Conservation (phyloP, 176 grass and related monocot genomes). For the Bothriochloa decipiens region DNA sequence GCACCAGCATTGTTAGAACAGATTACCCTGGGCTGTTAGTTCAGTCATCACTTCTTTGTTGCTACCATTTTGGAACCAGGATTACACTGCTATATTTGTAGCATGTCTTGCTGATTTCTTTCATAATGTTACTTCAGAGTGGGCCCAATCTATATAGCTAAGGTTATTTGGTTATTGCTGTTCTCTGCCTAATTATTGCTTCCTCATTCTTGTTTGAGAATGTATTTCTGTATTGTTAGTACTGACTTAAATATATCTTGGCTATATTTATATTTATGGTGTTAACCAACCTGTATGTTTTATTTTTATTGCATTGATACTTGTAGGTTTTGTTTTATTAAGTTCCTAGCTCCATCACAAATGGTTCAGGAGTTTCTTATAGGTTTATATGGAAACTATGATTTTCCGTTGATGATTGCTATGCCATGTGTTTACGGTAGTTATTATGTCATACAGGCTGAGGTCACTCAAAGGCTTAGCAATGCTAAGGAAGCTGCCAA, state of each 20-base stretch:
- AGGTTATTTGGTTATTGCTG: neutral
- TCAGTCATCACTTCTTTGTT: neutral
- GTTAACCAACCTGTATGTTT: constrained; percentile 3
- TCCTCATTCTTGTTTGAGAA: neutral
- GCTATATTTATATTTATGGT: constrained; percentile 16
- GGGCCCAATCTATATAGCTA: neutral
- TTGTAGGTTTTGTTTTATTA: neutral
- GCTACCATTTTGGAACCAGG: neutral
- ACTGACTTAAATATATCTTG: neutral
- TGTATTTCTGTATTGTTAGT: neutral
- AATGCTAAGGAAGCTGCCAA: constrained; percentile 75
- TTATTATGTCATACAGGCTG: constrained; percentile 66
- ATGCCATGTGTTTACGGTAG: constrained; percentile 21
- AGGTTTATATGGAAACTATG: constrained; percentile 11
- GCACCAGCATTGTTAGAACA: constrained; percentile 20
- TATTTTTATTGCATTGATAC: constrained; percentile 3
- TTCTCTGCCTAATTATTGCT: neutral
- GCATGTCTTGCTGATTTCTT: constrained; percentile 6
- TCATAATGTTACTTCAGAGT: neutral
- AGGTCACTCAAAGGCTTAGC: constrained; percentile 88
- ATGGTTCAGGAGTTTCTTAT: constrained; percentile 4
- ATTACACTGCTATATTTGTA: neutral
- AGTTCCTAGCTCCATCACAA: neutral
- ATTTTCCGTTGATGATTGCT: neutral
- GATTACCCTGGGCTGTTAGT: neutral